A percentile compares a stretch with the other conserved stretches of the same genome.
phyloP scores from a whole-genome alignment of 2,329 filamentous ascomycete species.

The Blumeria graminis region DNA sequence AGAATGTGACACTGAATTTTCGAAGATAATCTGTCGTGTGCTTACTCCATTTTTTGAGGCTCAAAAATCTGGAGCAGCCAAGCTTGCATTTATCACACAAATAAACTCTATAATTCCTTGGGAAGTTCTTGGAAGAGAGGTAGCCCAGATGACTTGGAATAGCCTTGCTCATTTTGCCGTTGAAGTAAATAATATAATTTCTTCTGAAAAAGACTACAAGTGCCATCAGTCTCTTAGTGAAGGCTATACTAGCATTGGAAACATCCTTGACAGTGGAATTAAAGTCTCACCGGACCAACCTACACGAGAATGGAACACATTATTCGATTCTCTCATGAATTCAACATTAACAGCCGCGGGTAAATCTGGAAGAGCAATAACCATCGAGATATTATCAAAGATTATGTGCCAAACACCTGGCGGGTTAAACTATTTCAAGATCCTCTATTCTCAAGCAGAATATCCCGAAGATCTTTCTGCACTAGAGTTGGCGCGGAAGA shows the following conservation, averaged over 20 bases:
- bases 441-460: conserved; percentile 17
- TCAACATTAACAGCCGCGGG: conserved; percentile 39
- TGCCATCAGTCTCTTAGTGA: conserved; percentile 29
- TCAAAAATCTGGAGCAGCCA: conserved; percentile 15
- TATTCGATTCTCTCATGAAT: conserved; percentile 32
- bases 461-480: conserved; percentile 36
- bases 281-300: conserved; percentile 14
- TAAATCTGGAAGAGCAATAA: conserved; percentile 38
- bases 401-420: conserved; percentile 17
- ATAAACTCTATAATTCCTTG: conserved; percentile 9
- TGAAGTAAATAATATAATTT: conserved; percentile 6
- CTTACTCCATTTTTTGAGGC: conserved; percentile 32
- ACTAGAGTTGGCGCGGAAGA: conserved; percentile 37
- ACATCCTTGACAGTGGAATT: conserved; percentile 40
- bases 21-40: conserved; percentile 20
- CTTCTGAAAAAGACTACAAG: conserved; percentile 12
- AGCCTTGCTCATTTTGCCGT: conserved; percentile 12
- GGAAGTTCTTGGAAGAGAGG: conserved; percentile 9
- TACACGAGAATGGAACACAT: conserved; percentile 19
- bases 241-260: conserved; percentile 45
- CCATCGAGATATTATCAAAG: conserved; percentile 46
- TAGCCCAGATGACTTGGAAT: conserved; percentile 10
- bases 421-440: conserved; percentile 14
- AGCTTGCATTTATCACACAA: conserved; percentile 17
- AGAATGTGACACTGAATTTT: conserved; percentile 9